These are phyloP conservation scores for Ophiocordyceps camponoti-leonardi DNA, from an alignment of 2,329 filamentous ascomycete genomes.

Conservation along the genomic window DNA sequence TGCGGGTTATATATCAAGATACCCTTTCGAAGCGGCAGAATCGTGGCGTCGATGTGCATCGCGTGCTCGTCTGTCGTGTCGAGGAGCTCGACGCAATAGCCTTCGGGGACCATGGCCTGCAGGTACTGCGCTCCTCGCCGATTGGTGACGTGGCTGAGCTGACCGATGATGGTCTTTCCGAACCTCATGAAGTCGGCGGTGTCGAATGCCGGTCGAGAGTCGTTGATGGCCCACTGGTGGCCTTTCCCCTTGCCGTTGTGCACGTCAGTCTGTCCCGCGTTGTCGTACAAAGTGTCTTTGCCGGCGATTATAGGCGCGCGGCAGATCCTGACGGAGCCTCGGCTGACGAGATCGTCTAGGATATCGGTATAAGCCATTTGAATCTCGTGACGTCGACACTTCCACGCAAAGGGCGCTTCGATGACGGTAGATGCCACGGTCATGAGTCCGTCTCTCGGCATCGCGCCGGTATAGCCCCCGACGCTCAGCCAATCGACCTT, in stretches of 20 bases:
- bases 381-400: slow-evolving; percentile 1
- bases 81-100: slow-evolving; percentile 1
- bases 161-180: slow-evolving; percentile 1
- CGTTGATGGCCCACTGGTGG: slow-evolving; percentile 1
- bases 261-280: not conserved
- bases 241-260: not conserved
- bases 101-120: not conserved
- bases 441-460: slow-evolving; percentile 1
- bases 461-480: slow-evolving; percentile 1
- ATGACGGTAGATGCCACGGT: not conserved
- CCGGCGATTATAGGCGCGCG: not conserved
- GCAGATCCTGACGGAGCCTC: not conserved
- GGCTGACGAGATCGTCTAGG: not conserved
- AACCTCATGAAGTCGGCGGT: slow-evolving; percentile 2
- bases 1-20: slow-evolving; percentile 1
- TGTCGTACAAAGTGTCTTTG: slow-evolving; percentile 1
- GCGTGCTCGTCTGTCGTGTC: not conserved
- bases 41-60: slow-evolving; percentile 2
- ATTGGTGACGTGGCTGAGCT: slow-evolving; percentile 2
- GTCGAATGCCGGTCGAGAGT: slow-evolving; percentile 1
- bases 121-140: not conserved
- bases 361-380: not conserved
- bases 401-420: slow-evolving; percentile 1
- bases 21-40: slow-evolving; percentile 1
- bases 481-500: slow-evolving; percentile 1